phyloP scores from a whole-genome alignment of 2,329 filamentous ascomycete species.

The Cercospora citrullina region DNA sequence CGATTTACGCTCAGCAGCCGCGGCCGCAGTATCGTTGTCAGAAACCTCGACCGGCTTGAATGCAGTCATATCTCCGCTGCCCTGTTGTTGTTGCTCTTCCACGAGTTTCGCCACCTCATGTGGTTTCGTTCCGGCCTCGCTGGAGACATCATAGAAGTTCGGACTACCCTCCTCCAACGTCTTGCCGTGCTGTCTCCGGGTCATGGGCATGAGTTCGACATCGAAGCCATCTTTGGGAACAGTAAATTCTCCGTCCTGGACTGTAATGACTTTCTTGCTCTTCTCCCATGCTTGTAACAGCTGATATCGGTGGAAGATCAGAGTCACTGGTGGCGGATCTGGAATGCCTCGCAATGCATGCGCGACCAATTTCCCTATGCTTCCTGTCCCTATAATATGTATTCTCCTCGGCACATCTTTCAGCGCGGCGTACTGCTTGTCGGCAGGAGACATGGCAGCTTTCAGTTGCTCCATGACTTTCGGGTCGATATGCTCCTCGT shows the following conservation, averaged over 20 bases:
- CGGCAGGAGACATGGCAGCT: conserved; percentile 29
- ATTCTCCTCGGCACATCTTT: conserved; percentile 54
- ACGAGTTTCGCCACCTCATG: conserved; percentile 33
- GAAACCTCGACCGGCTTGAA: conserved; percentile 13
- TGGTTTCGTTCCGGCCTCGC: conserved; percentile 30
- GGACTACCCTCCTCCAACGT: conserved; percentile 21
- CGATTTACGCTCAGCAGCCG: neutral
- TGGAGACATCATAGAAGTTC: conserved; percentile 29
- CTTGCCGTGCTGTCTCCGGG: conserved; percentile 43
- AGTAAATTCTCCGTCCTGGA: conserved; percentile 47
- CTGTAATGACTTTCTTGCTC: conserved; percentile 48
- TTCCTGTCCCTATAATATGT: conserved; percentile 77
- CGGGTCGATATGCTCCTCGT: conserved; percentile 15
- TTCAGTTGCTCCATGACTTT: conserved; percentile 17
- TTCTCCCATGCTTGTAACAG: conserved; percentile 51
- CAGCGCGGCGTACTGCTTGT: conserved; percentile 34
- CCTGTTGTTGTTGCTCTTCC: conserved; percentile 21
- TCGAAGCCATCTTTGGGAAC: conserved; percentile 46
- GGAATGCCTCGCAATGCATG: conserved; percentile 64
- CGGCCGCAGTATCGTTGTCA: neutral
- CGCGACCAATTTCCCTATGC: conserved; percentile 77
- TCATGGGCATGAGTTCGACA: conserved; percentile 45
- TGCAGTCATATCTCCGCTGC: neutral
- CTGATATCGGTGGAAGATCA: conserved; percentile 67
- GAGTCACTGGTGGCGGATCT: conserved; percentile 69